These are phyloP conservation scores for Mrakia frigida DNA, from an alignment of 768 basidiomycete genomes.

Conservation along the genomic window DNA sequence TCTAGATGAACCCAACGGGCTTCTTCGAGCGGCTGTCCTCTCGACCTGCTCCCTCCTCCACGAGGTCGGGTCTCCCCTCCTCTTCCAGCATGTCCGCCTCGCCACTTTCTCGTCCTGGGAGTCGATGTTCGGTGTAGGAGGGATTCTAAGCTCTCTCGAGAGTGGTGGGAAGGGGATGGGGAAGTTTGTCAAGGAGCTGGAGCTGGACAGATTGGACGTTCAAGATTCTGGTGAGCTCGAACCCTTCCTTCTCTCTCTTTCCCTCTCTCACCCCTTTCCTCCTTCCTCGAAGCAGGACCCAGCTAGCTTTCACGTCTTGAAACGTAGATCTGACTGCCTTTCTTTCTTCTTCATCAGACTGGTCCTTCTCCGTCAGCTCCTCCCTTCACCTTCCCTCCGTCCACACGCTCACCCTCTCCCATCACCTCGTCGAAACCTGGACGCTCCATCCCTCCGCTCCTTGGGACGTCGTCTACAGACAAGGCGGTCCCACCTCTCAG, in stretches of 20 bases:
- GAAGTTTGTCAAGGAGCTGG: not conserved
- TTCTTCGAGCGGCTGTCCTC: not conserved
- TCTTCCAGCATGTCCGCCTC: not conserved
- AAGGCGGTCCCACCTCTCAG: too few relatives aligned
- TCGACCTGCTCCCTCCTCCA: not conserved
- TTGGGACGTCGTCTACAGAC: not conserved
- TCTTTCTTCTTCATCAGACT: not conserved
- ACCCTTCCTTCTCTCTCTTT: not conserved
- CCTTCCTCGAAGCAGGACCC: not conserved
- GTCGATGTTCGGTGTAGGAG: not conserved
- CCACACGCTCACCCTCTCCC: constrained; percentile 1
- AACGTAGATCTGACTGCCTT: not conserved
- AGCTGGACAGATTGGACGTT: not conserved
- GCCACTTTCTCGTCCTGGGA: not conserved
- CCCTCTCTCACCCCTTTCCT: not conserved
- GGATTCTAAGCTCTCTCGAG: not conserved
- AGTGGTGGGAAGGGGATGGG: not conserved
- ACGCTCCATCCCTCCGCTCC: not conserved
- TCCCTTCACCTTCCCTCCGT: not conserved
- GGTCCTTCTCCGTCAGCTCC: not conserved
- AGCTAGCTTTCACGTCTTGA: too few relatives aligned
- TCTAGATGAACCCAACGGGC: not conserved
- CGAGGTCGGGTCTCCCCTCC: not conserved
- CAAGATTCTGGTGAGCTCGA: not conserved
- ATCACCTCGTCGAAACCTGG: not conserved